phyloP scores from a whole-genome alignment of 352 stramenopile genomes.

The Globisporangium carolinianum region DNA sequence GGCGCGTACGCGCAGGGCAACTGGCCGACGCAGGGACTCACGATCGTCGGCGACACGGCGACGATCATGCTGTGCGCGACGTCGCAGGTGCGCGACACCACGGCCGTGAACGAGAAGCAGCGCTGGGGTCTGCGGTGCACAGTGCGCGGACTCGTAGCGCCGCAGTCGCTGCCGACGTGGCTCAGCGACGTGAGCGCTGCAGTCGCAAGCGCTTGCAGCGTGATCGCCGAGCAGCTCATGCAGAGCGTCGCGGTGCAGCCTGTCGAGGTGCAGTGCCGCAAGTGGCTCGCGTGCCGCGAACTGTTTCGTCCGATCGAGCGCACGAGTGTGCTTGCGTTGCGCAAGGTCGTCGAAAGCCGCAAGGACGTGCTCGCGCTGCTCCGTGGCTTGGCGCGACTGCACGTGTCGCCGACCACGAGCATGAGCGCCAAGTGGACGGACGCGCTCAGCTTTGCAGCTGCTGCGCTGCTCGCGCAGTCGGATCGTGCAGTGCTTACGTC shows the following conservation, averaged over 20 bases:
- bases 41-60: slow-evolving; percentile 51
- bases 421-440: slow-evolving; percentile 12
- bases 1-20: slow-evolving; percentile 41
- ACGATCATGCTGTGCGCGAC: slow-evolving; percentile 64
- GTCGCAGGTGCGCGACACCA: slow-evolving; percentile 38
- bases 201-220: slow-evolving; percentile 28
- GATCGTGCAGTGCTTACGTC: slow-evolving; percentile 1
- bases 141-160: slow-evolving; percentile 32
- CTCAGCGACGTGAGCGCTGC: slow-evolving; percentile 21
- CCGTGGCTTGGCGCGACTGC: slow-evolving; percentile 3
- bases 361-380: slow-evolving; percentile 12
- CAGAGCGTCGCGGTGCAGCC: slow-evolving; percentile 21
- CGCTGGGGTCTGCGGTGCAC: slow-evolving; percentile 59
- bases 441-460: slow-evolving; percentile 6
- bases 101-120: slow-evolving; percentile 24
- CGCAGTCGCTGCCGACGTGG: slow-evolving; percentile 14
- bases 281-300: slow-evolving; percentile 17
- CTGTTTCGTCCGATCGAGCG: slow-evolving; percentile 26
- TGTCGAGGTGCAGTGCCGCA: slow-evolving; percentile 23
- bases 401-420: slow-evolving; percentile 12
- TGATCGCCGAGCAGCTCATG: slow-evolving; percentile 31
- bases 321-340: slow-evolving; percentile 12
- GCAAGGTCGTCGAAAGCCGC: background rate
- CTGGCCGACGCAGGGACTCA: slow-evolving; percentile 47
- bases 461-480: slow-evolving; percentile 9